These are phyloP conservation scores for Dictyostelium firmibasis DNA, from an alignment of 78 protist species.

Conservation along the genomic window DNA sequence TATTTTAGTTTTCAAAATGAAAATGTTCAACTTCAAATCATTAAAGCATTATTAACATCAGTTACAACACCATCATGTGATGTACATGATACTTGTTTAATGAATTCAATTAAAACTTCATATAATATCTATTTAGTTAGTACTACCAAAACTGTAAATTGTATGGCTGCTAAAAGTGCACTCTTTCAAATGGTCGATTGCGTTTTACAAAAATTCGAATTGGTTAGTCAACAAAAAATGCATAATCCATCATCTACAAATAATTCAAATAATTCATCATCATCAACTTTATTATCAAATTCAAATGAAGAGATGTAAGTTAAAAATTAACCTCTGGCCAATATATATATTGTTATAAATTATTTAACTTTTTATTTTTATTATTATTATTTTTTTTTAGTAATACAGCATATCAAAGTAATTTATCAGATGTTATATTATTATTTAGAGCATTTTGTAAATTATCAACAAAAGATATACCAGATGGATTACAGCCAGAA, in stretches of 20 bases:
- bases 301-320: slow-evolving; percentile 36
- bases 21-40: slow-evolving; percentile 84
- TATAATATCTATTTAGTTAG: slow-evolving; percentile 83
- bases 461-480: slow-evolving; percentile 53
- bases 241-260: neutral
- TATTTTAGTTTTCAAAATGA: slow-evolving; percentile 79
- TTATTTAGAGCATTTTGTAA: slow-evolving; percentile 78
- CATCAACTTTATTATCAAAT: neutral
- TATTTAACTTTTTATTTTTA: neutral
- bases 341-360: neutral
- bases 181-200: slow-evolving; percentile 78
- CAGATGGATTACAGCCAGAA: slow-evolving; percentile 1
- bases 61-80: slow-evolving; percentile 81
- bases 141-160: slow-evolving; percentile 24
- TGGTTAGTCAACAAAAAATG: slow-evolving; percentile 1
- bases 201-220: slow-evolving; percentile 47
- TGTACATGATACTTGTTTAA: slow-evolving; percentile 89
- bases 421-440: slow-evolving; percentile 65
- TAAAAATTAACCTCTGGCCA: no score
- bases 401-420: slow-evolving; percentile 80
- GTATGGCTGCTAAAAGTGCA: slow-evolving; percentile 56
- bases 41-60: slow-evolving; percentile 84
- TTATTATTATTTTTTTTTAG: neutral
- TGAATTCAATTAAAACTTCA: slow-evolving; percentile 82
- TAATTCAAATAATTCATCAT: neutral